A percentile compares a stretch with the other conserved stretches of the same genome.
Evolutionary conservation across 2,329 filamentous ascomycete genomes (phyloP).

Genomic region (Pestalotiopsis sp.): DNA sequence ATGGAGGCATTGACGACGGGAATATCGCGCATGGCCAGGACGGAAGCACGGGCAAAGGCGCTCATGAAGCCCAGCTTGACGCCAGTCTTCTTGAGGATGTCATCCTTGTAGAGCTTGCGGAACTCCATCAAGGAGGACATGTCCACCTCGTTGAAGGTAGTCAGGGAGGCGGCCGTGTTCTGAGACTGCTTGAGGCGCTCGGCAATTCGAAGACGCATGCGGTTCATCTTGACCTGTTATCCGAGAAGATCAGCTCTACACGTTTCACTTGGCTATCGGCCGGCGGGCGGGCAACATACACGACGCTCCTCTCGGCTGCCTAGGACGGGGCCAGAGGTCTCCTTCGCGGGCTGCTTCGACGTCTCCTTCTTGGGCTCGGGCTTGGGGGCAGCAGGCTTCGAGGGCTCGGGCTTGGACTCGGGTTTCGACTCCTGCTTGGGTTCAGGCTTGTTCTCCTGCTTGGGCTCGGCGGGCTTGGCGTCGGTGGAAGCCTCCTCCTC

Average conservation of each 20-base stretch:
- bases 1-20: slow-evolving; percentile 96
- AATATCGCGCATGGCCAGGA: slow-evolving; percentile 93
- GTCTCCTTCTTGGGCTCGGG: slow-evolving; percentile 42
- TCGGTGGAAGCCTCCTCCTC: slow-evolving; percentile 40
- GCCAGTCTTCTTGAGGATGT: slow-evolving; percentile 91
- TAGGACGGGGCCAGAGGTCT: slow-evolving; percentile 45
- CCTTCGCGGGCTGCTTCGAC: slow-evolving; percentile 40
- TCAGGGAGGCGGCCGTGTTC: slow-evolving; percentile 95
- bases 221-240: slow-evolving; percentile 95
- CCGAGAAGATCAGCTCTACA: not conserved
- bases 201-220: slow-evolving; percentile 95
- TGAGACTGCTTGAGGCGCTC: slow-evolving; percentile 99
- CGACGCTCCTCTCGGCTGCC: slow-evolving; percentile 86
- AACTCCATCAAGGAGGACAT: slow-evolving; percentile 98
- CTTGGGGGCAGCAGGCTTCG: slow-evolving; percentile 32
- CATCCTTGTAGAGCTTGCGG: slow-evolving; percentile 96
- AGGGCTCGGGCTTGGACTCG: slow-evolving; percentile 36
- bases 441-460: slow-evolving; percentile 37
- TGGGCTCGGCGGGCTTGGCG: slow-evolving; percentile 44
- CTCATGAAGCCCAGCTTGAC: slow-evolving; percentile 99
- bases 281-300: slow-evolving; percentile 53
- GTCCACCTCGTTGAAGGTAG: slow-evolving; percentile 98
- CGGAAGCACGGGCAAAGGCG: slow-evolving; percentile 87
- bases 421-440: slow-evolving; percentile 47
- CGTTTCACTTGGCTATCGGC: too few species aligned